Conservation (phyloP, 306 rosid genomes). For the Lablab purpureus region DNA sequence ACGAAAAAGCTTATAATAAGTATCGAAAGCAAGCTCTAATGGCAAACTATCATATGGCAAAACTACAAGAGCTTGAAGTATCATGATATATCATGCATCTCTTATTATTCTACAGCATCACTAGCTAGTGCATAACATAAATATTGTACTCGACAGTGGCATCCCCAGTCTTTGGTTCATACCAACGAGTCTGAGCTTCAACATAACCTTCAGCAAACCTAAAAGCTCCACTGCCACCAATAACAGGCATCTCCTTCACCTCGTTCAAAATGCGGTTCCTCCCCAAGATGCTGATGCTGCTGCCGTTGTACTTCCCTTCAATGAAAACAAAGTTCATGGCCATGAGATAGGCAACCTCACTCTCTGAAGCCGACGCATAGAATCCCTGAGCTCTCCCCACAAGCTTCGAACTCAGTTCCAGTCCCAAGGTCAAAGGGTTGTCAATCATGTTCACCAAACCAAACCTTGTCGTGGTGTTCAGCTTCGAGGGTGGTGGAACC, state of each 20-base stretch:
- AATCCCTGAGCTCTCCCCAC: conserved; percentile 67
- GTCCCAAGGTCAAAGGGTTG: conserved; percentile 60
- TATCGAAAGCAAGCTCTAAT: too few relatives aligned
- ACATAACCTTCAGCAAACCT: conserved; percentile 76
- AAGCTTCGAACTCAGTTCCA: conserved; percentile 45
- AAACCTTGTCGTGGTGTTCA: conserved; percentile 44
- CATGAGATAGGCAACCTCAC: conserved; percentile 57
- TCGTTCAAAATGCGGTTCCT: conserved; percentile 57
- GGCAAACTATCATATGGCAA: too few relatives aligned
- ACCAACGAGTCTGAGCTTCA: conserved; percentile 49
- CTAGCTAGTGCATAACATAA: conserved; percentile 55
- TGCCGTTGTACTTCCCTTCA: conserved; percentile 81
- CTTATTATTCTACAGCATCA: too few relatives aligned
- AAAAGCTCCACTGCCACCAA: conserved; percentile 83
- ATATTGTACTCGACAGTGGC: conserved; percentile 68
- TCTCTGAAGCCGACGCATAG: conserved; percentile 58
- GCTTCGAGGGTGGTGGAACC: conserved; percentile 21
- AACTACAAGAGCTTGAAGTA: too few relatives aligned
- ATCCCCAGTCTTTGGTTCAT: conserved; percentile 49
- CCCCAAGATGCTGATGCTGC: conserved; percentile 68
- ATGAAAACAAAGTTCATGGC: conserved; percentile 70
- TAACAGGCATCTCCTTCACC: conserved; percentile 78
- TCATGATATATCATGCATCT: too few relatives aligned
- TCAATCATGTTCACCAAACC: conserved; percentile 47
- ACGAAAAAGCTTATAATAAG: too few relatives aligned